Percentiles rank a stretch among this genome's conserved stretches.
phyloP scores from a whole-genome alignment of 768 basidiomycete species.

The Leccinum longicurvipes region DNA sequence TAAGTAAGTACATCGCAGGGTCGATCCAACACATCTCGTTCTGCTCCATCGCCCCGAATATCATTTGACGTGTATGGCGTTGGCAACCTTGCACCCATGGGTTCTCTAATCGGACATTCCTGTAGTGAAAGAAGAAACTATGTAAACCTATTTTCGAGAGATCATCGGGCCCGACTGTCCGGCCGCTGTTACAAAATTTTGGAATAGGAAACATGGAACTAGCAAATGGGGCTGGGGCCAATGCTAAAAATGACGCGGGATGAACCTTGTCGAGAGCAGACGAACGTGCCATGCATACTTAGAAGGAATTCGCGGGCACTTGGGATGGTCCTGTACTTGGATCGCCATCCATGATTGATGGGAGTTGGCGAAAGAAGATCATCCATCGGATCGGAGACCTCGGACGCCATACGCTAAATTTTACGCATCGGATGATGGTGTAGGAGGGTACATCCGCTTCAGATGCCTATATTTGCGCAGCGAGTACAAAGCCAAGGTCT shows the following conservation, averaged over 20 bases:
- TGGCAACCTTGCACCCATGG: not conserved
- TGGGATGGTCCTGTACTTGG: not conserved
- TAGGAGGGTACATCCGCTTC: conserved; percentile 61
- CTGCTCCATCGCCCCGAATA: not conserved
- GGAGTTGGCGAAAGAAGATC: not conserved
- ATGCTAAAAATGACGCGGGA: not conserved
- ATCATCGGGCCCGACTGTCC: not conserved
- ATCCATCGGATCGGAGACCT: not conserved
- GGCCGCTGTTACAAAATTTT: not conserved
- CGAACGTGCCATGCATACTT: not conserved
- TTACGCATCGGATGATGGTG: conserved; percentile 11
- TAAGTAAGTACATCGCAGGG: too few relatives aligned
- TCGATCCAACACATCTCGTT: not conserved
- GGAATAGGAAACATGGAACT: not conserved
- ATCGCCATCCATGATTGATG: not conserved
- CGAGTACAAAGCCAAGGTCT: conserved; percentile 79
- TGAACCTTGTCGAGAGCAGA: not conserved
- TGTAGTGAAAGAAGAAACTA: not conserved
- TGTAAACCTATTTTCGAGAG: not conserved
- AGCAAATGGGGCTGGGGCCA: not conserved
- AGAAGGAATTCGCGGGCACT: not conserved
- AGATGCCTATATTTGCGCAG: conserved; percentile 81
- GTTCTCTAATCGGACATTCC: too few relatives aligned
- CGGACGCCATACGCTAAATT: not conserved
- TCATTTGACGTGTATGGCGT: not conserved